Percentiles rank a stretch among this genome's conserved stretches.
Conservation (phyloP, 352 stramenopile genomes). For the Phytophthora idaei region DNA sequence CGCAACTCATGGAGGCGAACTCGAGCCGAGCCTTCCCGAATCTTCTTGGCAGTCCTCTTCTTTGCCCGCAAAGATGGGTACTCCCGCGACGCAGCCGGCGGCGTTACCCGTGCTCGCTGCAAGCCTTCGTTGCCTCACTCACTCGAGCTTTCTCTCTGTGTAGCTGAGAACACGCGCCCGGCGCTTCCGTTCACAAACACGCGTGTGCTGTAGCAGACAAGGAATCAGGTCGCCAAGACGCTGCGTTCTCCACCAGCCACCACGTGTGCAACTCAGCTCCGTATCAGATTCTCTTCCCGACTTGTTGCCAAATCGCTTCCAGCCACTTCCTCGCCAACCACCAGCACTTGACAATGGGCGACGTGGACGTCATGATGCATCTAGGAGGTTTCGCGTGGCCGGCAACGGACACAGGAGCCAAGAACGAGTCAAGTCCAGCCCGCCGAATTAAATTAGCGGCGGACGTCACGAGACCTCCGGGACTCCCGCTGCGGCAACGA, state of each 20-base stretch:
- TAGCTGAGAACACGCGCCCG: slow-evolving; percentile 8
- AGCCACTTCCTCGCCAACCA: slow-evolving; percentile 8
- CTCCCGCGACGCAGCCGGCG: slow-evolving; percentile 17
- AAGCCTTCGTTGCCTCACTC: slow-evolving; percentile 9
- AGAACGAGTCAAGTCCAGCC: slow-evolving; percentile 10
- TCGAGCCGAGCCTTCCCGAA: slow-evolving; percentile 16
- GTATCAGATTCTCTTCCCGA: slow-evolving; percentile 24
- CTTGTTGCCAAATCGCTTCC: not conserved
- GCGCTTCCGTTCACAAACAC: slow-evolving; percentile 4
- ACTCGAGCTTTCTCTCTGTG: slow-evolving; percentile 26
- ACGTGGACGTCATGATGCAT: slow-evolving; percentile 20
- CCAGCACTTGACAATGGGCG: slow-evolving; percentile 26
- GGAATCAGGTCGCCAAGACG: slow-evolving; percentile 20
- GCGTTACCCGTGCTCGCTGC: slow-evolving; percentile 16
- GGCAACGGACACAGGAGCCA: not conserved
- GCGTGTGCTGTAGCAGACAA: not conserved
- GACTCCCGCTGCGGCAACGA: slow-evolving; percentile 33
- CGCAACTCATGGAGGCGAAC: slow-evolving; percentile 21
- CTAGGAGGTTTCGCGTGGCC: slow-evolving; percentile 20
- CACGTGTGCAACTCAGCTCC: slow-evolving; percentile 15
- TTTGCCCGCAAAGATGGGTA: slow-evolving; percentile 31
- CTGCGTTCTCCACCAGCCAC: slow-evolving; percentile 6
- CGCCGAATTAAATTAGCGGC: slow-evolving; percentile 1
- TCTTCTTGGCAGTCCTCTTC: slow-evolving; percentile 20
- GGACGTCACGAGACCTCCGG: slow-evolving; percentile 15